Percentiles rank a stretch among this genome's conserved stretches.
Conservation (phyloP, 306 rosid species). For the Alnus rubra region DNA sequence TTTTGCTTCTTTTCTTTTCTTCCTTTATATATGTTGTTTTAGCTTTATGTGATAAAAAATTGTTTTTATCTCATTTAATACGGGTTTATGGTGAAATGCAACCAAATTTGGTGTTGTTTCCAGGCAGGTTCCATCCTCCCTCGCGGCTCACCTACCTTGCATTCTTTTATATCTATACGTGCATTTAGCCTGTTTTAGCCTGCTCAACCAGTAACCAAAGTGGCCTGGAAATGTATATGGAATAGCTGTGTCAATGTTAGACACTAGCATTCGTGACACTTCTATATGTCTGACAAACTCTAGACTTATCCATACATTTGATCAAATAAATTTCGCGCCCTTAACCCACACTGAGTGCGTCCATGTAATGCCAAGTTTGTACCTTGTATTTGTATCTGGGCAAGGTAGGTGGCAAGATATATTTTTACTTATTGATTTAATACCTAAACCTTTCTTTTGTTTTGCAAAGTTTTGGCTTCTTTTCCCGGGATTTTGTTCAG, state of each 20-base stretch:
- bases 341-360: too few species aligned
- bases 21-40: neutral
- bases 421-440: slow-evolving; percentile 20
- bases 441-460: slow-evolving; percentile 1
- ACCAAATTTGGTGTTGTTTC: slow-evolving; percentile 97
- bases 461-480: slow-evolving; percentile 16
- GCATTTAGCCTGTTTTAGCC: slow-evolving; percentile 20
- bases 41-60: slow-evolving; percentile 12
- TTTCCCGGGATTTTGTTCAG: slow-evolving; percentile 38
- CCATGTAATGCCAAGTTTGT: neutral
- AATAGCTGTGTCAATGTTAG: slow-evolving; percentile 13
- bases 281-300: slow-evolving; percentile 19
- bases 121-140: slow-evolving; percentile 70
- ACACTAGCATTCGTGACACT: slow-evolving; percentile 12
- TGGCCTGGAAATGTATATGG: slow-evolving; percentile 19
- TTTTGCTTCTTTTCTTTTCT: too few species aligned
- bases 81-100: slow-evolving; percentile 58
- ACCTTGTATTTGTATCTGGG: neutral
- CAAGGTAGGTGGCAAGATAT: slow-evolving; percentile 4
- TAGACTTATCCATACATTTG: slow-evolving; percentile 9
- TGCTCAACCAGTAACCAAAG: slow-evolving; percentile 26
- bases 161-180: slow-evolving; percentile 21
- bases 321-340: too few species aligned
- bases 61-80: slow-evolving; percentile 45
- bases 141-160: slow-evolving; percentile 28